Evolutionary conservation across 2,329 filamentous ascomycete species (phyloP).

Genomic region (Alternaria consortialis): DNA sequence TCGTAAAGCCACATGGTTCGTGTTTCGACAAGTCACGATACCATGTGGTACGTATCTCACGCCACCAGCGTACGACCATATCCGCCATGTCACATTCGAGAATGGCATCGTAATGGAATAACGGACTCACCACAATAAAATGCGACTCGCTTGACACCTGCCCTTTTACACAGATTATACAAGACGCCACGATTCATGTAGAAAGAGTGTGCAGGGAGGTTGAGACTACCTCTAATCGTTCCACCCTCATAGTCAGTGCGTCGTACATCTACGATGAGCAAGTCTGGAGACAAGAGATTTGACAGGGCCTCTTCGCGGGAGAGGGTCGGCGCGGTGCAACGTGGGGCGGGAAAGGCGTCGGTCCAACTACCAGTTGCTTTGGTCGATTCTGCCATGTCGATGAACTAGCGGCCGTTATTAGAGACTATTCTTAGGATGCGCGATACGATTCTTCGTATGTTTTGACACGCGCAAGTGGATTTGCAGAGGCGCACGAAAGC

Average conservation of each 20-base stretch:
- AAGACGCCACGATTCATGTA: constrained; percentile 57
- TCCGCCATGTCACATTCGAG: not conserved
- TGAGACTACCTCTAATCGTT: constrained; percentile 56
- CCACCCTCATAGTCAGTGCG: constrained; percentile 60
- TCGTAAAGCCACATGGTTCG: not conserved
- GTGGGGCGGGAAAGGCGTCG: constrained; percentile 54
- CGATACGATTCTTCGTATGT: not conserved
- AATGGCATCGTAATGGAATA: not conserved
- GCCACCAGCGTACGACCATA: constrained; percentile 23
- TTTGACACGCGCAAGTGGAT: constrained; percentile 8
- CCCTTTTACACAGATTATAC: constrained; percentile 55
- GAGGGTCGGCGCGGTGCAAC: constrained; percentile 50
- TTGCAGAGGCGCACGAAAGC: constrained; percentile 16
- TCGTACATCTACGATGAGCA: constrained; percentile 57
- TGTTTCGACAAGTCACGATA: constrained; percentile 4
- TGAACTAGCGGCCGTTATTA: not conserved
- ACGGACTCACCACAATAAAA: constrained; percentile 57
- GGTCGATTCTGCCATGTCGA: constrained; percentile 29
- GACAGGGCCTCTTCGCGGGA: constrained; percentile 50
- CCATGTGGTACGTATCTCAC: constrained; percentile 28
- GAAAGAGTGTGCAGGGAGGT: constrained; percentile 59
- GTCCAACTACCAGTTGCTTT: constrained; percentile 46
- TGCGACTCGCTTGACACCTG: constrained; percentile 56
- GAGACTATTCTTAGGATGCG: constrained; percentile 1
- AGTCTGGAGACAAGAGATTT: constrained; percentile 45